A percentile compares a stretch with the other conserved stretches of the same genome.
These are phyloP conservation scores for Gastrolobium villosum DNA, from an alignment of 306 rosid species.

Conservation along the genomic window DNA sequence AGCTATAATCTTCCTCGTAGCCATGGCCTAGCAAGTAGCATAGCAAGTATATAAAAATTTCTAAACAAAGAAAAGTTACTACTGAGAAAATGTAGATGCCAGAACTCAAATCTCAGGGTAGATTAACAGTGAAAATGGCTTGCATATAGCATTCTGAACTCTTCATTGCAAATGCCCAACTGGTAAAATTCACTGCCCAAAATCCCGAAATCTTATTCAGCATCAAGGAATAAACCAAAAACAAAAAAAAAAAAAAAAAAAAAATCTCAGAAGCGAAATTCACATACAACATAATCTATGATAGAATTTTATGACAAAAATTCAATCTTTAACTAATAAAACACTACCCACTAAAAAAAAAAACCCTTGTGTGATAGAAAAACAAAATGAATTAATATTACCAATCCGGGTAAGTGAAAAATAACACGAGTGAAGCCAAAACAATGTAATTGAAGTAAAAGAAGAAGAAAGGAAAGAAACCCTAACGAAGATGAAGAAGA, in stretches of 20 bases:
- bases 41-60: neutral
- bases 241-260: no score
- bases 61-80: neutral
- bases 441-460: slow-evolving; percentile 14
- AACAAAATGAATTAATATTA: neutral
- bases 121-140: slow-evolving; percentile 30
- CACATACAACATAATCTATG: slow-evolving; percentile 9
- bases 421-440: slow-evolving; percentile 24
- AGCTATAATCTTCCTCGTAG: slow-evolving; percentile 80
- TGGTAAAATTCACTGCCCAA: slow-evolving; percentile 25
- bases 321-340: neutral
- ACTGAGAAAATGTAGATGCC: slow-evolving; percentile 17
- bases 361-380: neutral
- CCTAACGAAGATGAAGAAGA: slow-evolving; percentile 42
- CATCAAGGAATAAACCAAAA: neutral
- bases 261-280: slow-evolving; percentile 2
- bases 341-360: neutral
- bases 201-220: slow-evolving; percentile 3
- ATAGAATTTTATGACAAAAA: slow-evolving; percentile 18
- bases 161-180: slow-evolving; percentile 10
- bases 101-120: slow-evolving; percentile 34
- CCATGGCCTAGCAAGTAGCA: slow-evolving; percentile 64
- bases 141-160: slow-evolving; percentile 39
- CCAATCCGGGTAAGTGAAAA: neutral
- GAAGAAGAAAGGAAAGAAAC: slow-evolving; percentile 25